These are phyloP conservation scores for Dactylellina drechsleri DNA, from an alignment of 2,329 filamentous ascomycete species.

Conservation along the genomic window DNA sequence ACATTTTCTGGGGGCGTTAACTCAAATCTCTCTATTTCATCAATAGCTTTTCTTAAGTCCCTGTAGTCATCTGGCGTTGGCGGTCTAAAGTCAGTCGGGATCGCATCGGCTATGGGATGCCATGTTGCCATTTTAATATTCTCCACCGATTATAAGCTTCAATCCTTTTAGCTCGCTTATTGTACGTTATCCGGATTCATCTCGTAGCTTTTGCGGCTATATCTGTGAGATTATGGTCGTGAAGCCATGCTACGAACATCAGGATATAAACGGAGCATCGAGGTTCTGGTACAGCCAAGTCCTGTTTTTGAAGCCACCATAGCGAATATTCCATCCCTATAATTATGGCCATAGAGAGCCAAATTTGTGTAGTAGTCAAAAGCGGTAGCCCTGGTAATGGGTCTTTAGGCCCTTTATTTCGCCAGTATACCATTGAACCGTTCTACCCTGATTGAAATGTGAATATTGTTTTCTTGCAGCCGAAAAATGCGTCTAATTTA, in stretches of 20 bases:
- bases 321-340: not conserved
- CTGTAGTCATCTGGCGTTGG: not conserved
- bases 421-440: constrained; percentile 22
- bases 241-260: not conserved
- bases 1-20: constrained; percentile 4
- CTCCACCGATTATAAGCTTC: not conserved
- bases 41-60: not conserved
- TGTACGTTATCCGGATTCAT: not conserved
- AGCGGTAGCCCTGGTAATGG: not conserved
- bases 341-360: not conserved
- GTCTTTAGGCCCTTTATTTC: not conserved
- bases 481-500: constrained; percentile 4
- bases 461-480: constrained; percentile 7
- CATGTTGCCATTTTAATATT: constrained; percentile 9
- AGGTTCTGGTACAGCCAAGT: not conserved
- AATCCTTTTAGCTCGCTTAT: not conserved
- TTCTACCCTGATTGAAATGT: constrained; percentile 7
- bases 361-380: not conserved
- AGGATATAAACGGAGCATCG: not conserved
- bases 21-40: not conserved
- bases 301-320: not conserved
- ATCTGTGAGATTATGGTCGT: not conserved
- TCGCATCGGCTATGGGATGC: not conserved
- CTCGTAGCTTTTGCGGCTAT: not conserved
- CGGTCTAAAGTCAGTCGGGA: not conserved